Percentiles rank a stretch among this genome's conserved stretches.
Evolutionary conservation across 1,284 basidiomycete species (phyloP).

Genomic region (Sparassis latifolia): DNA sequence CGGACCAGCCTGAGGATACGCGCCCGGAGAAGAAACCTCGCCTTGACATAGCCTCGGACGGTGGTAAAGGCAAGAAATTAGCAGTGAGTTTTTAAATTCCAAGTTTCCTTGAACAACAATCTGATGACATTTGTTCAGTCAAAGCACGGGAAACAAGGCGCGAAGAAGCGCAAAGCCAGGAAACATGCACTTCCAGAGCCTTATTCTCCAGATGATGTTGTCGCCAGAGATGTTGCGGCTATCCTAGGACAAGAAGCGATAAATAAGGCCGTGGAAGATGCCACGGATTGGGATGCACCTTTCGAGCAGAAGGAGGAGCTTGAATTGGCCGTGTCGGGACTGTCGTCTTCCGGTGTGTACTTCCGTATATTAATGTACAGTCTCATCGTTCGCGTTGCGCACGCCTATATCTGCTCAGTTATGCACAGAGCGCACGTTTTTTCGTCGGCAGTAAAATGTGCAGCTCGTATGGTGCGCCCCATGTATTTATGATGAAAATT

Average conservation of each 20-base stretch:
- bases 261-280: constrained; percentile 40
- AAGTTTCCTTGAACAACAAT: not conserved
- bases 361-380: not conserved
- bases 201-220: constrained; percentile 70
- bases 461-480: no score
- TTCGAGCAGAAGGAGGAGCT: constrained; percentile 57
- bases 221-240: constrained; percentile 63
- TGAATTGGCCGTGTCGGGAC: constrained; percentile 55
- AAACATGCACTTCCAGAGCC: constrained; percentile 43
- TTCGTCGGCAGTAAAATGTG: not conserved
- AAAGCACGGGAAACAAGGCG: constrained; percentile 8
- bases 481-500: no score
- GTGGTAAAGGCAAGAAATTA: constrained; percentile 6
- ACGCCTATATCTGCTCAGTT: not conserved
- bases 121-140: not conserved
- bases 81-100: not conserved
- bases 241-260: constrained; percentile 62
- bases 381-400: constrained; percentile 8
- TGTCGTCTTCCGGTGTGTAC: constrained; percentile 61
- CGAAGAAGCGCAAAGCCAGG: constrained; percentile 17
- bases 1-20: not conserved
- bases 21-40: constrained; percentile 35
- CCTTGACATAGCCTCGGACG: constrained; percentile 17
- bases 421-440: not conserved
- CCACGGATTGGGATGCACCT: constrained; percentile 51